A percentile compares a stretch with the other conserved stretches of the same genome.
Evolutionary conservation across 345 rosid genomes (phyloP).

Genomic region (Citrus unshiu): DNA sequence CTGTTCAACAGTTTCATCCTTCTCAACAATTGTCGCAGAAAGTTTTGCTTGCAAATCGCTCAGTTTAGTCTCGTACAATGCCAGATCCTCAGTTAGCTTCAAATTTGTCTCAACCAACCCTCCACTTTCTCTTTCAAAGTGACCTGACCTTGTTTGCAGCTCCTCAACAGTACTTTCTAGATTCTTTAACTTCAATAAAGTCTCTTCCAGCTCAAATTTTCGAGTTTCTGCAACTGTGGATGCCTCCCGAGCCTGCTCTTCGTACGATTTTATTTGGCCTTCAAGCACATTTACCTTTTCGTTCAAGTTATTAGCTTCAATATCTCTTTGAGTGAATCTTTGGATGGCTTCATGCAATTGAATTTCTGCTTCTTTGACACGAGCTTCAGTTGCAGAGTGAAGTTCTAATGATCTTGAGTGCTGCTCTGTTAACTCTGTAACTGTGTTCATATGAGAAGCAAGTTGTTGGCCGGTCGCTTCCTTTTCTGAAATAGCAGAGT

Average conservation of each 20-base stretch:
- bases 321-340: slow-evolving; percentile 48
- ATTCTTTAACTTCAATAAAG: slow-evolving; percentile 48
- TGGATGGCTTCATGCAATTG: slow-evolving; percentile 54
- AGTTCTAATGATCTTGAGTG: slow-evolving; percentile 53
- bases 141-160: slow-evolving; percentile 48
- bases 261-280: slow-evolving; percentile 47
- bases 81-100: slow-evolving; percentile 69
- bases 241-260: slow-evolving; percentile 56
- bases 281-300: slow-evolving; percentile 58
- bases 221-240: slow-evolving; percentile 49
- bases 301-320: slow-evolving; percentile 50
- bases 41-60: slow-evolving; percentile 52
- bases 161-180: slow-evolving; percentile 64
- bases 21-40: slow-evolving; percentile 47
- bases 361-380: slow-evolving; percentile 31
- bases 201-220: slow-evolving; percentile 64
- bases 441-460: slow-evolving; percentile 39
- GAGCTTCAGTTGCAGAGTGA: slow-evolving; percentile 44
- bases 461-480: slow-evolving; percentile 54
- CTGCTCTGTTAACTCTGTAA: slow-evolving; percentile 51
- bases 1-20: slow-evolving; percentile 57
- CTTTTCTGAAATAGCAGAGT: slow-evolving; percentile 59
- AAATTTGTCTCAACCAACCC: slow-evolving; percentile 78
- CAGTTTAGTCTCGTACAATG: slow-evolving; percentile 56
- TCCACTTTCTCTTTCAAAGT: slow-evolving; percentile 66